Percentiles rank a stretch among this genome's conserved stretches.
phyloP scores from a whole-genome alignment of 1,139 yeast genomes.

The Meyerozyma guilliermondii region DNA sequence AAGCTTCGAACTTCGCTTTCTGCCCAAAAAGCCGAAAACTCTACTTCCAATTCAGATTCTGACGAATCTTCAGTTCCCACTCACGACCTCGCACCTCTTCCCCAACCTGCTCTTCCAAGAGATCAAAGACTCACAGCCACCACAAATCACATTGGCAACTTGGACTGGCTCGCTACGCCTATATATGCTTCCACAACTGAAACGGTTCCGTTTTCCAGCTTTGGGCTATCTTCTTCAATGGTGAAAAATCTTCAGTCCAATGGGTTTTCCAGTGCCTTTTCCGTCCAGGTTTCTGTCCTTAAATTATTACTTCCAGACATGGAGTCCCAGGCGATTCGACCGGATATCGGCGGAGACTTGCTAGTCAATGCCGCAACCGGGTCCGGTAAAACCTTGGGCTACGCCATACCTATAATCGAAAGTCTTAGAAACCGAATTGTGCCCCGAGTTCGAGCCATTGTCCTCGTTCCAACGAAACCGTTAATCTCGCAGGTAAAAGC shows the following conservation, averaged over 20 bases:
- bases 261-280: constrained; percentile 58
- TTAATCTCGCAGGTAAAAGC: constrained; percentile 75
- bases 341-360: constrained; percentile 64
- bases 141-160: constrained; percentile 33
- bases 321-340: constrained; percentile 42
- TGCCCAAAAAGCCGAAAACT: constrained; percentile 15
- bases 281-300: constrained; percentile 71
- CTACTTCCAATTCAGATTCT: background rate
- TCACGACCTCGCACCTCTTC: constrained; percentile 69
- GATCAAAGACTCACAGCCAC: constrained; percentile 40
- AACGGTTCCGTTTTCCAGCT: constrained; percentile 37
- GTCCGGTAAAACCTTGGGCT: constrained; percentile 92
- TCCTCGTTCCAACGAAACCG: constrained; percentile 88
- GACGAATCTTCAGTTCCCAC: constrained; percentile 24
- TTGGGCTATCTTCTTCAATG: constrained; percentile 38
- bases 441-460: constrained; percentile 69
- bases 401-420: constrained; percentile 78
- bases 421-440: constrained; percentile 58
- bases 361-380: constrained; percentile 95
- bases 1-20: constrained; percentile 32
- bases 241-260: constrained; percentile 40
- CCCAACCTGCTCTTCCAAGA: constrained; percentile 68
- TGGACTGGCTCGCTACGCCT: constrained; percentile 70
- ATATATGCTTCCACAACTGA: constrained; percentile 43
- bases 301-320: constrained; percentile 51